phyloP scores from a whole-genome alignment of 179 eudicot species.

The Drosera spatulata region DNA sequence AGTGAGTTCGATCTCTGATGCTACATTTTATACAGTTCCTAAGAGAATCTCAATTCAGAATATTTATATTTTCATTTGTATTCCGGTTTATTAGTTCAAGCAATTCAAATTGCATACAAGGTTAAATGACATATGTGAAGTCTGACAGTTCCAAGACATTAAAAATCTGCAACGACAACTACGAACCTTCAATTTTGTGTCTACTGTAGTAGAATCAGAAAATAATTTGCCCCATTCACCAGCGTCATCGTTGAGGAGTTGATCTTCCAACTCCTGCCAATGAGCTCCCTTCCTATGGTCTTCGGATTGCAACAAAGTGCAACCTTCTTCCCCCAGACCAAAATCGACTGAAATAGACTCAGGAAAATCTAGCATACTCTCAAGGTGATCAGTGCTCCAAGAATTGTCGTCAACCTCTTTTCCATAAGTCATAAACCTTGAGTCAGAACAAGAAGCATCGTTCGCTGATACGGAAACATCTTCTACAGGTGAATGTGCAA shows the following conservation, averaged over 20 bases:
- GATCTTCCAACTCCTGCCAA: slow-evolving; percentile 39
- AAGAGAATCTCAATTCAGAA: too few species aligned
- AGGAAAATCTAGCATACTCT: slow-evolving; percentile 40
- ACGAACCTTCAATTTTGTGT: slow-evolving; percentile 26
- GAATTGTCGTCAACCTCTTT: slow-evolving; percentile 32
- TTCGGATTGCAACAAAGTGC: slow-evolving; percentile 20
- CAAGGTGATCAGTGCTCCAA: slow-evolving; percentile 43
- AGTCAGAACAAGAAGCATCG: slow-evolving; percentile 12
- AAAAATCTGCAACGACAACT: background rate
- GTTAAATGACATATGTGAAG: too few species aligned
- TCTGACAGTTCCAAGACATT: background rate
- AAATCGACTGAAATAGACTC: slow-evolving; percentile 20
- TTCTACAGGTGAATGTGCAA: slow-evolving; percentile 23
- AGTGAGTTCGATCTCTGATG: too few species aligned
- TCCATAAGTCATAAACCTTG: slow-evolving; percentile 20
- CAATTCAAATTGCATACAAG: too few species aligned
- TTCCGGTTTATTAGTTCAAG: too few species aligned
- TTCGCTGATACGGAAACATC: slow-evolving; percentile 13
- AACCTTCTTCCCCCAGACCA: slow-evolving; percentile 24
- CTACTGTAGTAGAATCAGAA: slow-evolving; percentile 28
- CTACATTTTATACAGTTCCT: too few species aligned
- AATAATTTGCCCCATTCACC: slow-evolving; percentile 41
- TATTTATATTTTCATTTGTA: too few species aligned
- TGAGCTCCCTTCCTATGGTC: slow-evolving; percentile 27
- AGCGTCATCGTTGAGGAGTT: slow-evolving; percentile 26